phyloP scores from a whole-genome alignment of 73 alveolate genomes.

The Diophrys appendiculata region DNA sequence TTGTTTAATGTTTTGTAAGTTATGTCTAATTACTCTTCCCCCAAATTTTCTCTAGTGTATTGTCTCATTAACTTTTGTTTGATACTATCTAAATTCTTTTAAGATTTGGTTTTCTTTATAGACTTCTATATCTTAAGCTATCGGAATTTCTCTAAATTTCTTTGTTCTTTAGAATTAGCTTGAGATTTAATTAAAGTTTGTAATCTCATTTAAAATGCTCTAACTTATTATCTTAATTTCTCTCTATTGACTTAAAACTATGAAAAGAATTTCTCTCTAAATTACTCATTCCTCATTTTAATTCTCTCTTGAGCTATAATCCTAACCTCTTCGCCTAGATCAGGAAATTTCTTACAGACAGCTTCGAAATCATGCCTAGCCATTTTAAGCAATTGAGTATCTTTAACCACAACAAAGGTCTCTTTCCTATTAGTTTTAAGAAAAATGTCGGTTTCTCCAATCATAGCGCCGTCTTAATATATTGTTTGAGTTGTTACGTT shows the following conservation, averaged over 20 bases:
- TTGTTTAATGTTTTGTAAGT: too few species aligned
- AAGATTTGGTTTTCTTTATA: too few species aligned
- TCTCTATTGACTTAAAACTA: not conserved
- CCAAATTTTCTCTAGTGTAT: too few species aligned
- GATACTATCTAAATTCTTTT: too few species aligned
- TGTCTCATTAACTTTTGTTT: too few species aligned
- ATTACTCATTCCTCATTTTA: not conserved
- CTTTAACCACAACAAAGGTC: slow-evolving; percentile 26
- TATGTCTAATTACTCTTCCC: too few species aligned
- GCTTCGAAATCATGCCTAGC: slow-evolving; percentile 11
- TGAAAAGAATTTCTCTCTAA: not conserved
- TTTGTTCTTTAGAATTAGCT: too few species aligned
- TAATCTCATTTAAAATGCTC: too few species aligned
- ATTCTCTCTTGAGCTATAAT: not conserved
- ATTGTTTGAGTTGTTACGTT: slow-evolving; percentile 9
- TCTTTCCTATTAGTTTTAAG: slow-evolving; percentile 39
- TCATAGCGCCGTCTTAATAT: slow-evolving; percentile 33
- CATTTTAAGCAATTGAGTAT: slow-evolving; percentile 13
- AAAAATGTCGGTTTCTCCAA: slow-evolving; percentile 57
- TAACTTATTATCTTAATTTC: not conserved
- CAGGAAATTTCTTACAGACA: slow-evolving; percentile 13
- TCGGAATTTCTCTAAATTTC: too few species aligned
- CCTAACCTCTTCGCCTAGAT: not conserved
- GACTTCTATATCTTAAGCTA: too few species aligned
- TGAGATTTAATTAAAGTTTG: too few species aligned